Base-by-base conservation (phyloP, 257 asterid species). In the Leptodermis oblonga region DNA sequence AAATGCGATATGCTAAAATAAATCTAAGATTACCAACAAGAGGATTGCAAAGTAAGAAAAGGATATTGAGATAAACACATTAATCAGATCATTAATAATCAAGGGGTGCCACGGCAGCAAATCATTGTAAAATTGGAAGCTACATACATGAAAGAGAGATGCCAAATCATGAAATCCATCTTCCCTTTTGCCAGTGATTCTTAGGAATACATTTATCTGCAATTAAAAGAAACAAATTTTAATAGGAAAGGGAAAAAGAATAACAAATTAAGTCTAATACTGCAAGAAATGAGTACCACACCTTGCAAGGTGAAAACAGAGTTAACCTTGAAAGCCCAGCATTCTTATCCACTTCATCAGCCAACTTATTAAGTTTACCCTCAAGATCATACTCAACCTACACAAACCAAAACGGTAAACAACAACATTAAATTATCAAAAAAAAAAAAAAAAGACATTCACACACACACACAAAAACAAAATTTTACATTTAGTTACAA, bases 231-330 rank as follows among this genome's bases (percentile, higher is more conserved):
- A 65, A 33, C 30, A 63, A 73, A 25, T 62, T 48, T 65, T 31
- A 37, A 25, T 52, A 54, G 52, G 28, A n/a, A 43, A 3, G 23
- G 11, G 61, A 53, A 23, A 54, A 26, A 4, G 61, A 10, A 49
- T 20, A 37, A 23, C 6, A 12, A 20, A 4, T 23, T 15, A 20
- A 68, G 4, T 63, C 55, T 48, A 68, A 55, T 23, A 12, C 71
- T 25, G 55, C 45, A 31, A 54, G 62, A 26, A 69, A 55, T 42
- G 20, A 67, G 54, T 13, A n/a, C 73, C 85, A 76, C 76, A 92
- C 96, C 94, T 92, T 92, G 79, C 98, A 90, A 88, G 98, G 98
- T 2, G 95, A 92, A 78, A 88, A 92, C 17, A 92, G 88, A 42
- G 90, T 77, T 12, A 92, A 91, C 77, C 96, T 86, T 77, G 92